These are phyloP conservation scores for Cercospora nicotianae DNA, from an alignment of 2,329 filamentous ascomycete species.

Conservation along the genomic window DNA sequence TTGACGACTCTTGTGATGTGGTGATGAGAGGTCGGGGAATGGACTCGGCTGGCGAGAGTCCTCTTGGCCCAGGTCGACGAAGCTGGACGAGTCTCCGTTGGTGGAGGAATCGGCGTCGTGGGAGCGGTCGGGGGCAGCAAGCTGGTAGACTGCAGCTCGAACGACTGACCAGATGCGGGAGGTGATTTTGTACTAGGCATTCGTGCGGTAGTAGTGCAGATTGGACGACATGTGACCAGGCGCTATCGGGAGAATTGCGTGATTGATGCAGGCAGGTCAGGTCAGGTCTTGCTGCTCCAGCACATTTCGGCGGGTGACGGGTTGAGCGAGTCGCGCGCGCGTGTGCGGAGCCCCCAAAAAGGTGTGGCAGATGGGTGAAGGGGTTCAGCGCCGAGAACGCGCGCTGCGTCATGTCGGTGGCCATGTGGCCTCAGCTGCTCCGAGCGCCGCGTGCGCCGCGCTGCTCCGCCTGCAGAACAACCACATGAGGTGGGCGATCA, in stretches of 20 bases:
- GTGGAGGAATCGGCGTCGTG: constrained; percentile 29
- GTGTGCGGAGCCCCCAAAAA: constrained; percentile 1
- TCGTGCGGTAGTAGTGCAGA: constrained; percentile 26
- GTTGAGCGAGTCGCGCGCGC: not conserved
- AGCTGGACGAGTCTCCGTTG: constrained; percentile 32
- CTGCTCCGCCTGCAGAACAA: not conserved
- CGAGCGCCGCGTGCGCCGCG: not conserved
- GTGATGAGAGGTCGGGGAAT: constrained; percentile 33
- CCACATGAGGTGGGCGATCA: not conserved
- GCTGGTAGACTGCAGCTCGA: constrained; percentile 17
- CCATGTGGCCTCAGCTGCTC: constrained; percentile 4
- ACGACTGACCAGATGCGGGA: constrained; percentile 8
- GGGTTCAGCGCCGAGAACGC: not conserved
- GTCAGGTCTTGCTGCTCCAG: not conserved
- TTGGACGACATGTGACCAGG: constrained; percentile 1
- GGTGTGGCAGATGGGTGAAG: constrained; percentile 3
- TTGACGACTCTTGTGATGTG: constrained; percentile 13
- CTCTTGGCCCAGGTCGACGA: constrained; percentile 35
- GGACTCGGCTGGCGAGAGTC: constrained; percentile 37
- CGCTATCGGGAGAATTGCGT: not conserved
- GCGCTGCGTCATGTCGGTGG: not conserved
- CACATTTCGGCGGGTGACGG: not conserved
- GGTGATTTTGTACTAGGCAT: constrained; percentile 28
- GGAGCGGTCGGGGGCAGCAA: constrained; percentile 28
- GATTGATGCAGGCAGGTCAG: not conserved